phyloP scores from a whole-genome alignment of 2,329 filamentous ascomycete genomes.

The Calonectria multiphialidica region DNA sequence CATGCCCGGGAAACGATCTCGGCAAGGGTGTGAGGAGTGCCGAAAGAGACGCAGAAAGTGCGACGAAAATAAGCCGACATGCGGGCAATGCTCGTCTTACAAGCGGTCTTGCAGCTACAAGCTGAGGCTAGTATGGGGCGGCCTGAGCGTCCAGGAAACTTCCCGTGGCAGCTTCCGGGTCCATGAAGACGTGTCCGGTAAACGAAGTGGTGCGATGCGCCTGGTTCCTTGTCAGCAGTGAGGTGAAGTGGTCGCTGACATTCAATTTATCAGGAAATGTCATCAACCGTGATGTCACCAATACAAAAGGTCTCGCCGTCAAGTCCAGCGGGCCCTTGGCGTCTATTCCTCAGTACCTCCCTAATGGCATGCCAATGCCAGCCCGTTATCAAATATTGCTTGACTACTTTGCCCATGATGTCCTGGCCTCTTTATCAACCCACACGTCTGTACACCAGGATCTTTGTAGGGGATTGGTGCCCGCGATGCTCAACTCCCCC shows the following conservation, averaged over 20 bases:
- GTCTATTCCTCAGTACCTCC: conserved; percentile 32
- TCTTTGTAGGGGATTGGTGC: conserved; percentile 40
- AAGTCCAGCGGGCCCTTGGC: not conserved
- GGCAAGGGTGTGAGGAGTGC: conserved; percentile 46
- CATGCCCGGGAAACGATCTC: conserved; percentile 42
- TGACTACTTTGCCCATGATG: conserved; percentile 40
- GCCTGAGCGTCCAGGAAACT: conserved; percentile 10
- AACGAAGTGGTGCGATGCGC: not conserved
- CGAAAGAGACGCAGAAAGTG: conserved; percentile 44
- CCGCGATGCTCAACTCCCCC: conserved; percentile 41
- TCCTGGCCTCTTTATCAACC: conserved; percentile 42
- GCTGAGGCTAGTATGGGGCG: conserved; percentile 41
- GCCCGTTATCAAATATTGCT: conserved; percentile 37
- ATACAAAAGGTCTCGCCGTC: not conserved
- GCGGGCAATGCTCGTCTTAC: conserved; percentile 34
- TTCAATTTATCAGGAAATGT: not conserved
- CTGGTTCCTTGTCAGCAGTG: not conserved
- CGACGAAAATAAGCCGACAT: conserved; percentile 43
- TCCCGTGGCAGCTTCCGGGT: not conserved
- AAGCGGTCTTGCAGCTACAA: conserved; percentile 39
- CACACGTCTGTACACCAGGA: conserved; percentile 44
- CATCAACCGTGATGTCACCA: not conserved
- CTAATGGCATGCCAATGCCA: conserved; percentile 40
- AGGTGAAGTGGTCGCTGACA: conserved; percentile 5
- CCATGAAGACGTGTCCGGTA: not conserved